phyloP scores from a whole-genome alignment of 352 stramenopile species.

The Bremia lactucae region DNA sequence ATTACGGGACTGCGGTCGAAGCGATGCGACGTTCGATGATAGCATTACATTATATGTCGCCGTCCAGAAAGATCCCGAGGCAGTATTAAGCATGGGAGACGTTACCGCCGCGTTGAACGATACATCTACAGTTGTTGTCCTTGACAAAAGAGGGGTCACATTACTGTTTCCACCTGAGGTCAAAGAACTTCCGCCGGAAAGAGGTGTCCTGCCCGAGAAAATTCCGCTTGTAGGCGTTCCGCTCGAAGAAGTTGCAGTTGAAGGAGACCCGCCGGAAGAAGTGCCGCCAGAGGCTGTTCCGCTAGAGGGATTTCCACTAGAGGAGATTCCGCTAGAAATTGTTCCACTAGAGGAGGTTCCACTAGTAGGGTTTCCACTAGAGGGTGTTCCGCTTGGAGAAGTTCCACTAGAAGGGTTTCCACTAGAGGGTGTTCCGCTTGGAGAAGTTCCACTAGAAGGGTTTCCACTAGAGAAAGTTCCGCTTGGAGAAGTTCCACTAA shows the following conservation, averaged over 20 bases:
- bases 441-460: neutral
- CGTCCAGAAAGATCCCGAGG: slow-evolving; percentile 28
- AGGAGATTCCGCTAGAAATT: neutral
- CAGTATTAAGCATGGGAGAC: slow-evolving; percentile 18
- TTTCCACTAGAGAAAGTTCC: neutral
- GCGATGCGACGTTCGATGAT: slow-evolving; percentile 32
- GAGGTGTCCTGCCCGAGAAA: slow-evolving; percentile 1
- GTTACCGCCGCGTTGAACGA: slow-evolving; percentile 13
- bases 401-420: neutral
- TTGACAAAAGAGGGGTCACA: no score
- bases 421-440: neutral
- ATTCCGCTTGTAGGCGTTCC: slow-evolving; percentile 1
- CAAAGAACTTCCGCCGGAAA: slow-evolving; percentile 1
- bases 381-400: neutral
- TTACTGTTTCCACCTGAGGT: slow-evolving; percentile 5
- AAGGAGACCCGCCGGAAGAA: slow-evolving; percentile 3
- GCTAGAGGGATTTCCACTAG: neutral
- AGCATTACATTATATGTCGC: slow-evolving; percentile 43
- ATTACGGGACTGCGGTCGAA: slow-evolving; percentile 40
- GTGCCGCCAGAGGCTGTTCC: neutral
- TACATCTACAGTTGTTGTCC: slow-evolving; percentile 2
- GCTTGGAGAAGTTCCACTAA: neutral
- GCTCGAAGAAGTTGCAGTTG: slow-evolving; percentile 4
- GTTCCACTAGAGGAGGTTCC: neutral
- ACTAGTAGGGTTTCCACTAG: neutral